A percentile compares a stretch with the other conserved stretches of the same genome.
phyloP scores from a whole-genome alignment of 1,284 basidiomycete genomes.

The Testicularia cyperi region DNA sequence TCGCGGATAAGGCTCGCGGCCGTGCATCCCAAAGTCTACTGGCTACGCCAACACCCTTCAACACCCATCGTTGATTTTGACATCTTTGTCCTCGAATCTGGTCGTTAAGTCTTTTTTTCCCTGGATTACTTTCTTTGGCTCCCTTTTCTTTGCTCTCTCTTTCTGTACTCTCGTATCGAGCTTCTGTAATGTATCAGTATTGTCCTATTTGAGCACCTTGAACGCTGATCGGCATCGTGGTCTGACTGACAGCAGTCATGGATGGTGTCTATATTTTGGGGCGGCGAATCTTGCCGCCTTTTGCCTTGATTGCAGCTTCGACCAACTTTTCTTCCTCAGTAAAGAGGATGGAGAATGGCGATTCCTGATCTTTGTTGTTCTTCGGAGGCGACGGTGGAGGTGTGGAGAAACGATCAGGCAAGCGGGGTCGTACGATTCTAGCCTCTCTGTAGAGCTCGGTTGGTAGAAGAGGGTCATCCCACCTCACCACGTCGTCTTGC shows the following conservation, averaged over 20 bases:
- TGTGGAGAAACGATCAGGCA: slow-evolving; percentile 6
- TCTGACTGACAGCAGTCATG: too few relatives aligned
- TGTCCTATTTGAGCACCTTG: too few relatives aligned
- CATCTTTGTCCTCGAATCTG: too few relatives aligned
- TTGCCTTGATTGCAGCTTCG: slow-evolving; percentile 5
- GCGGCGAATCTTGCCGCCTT: slow-evolving; percentile 15
- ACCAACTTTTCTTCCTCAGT: slow-evolving; percentile 15
- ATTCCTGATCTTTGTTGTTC: not conserved
- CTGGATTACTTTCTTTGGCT: too few relatives aligned
- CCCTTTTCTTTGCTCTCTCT: too few relatives aligned
- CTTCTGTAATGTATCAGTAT: too few relatives aligned
- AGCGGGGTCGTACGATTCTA: slow-evolving; percentile 13
- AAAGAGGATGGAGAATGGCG: slow-evolving; percentile 11
- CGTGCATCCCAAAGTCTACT: slow-evolving; percentile 10
- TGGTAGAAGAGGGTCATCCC: slow-evolving; percentile 8
- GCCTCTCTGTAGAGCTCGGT: slow-evolving; percentile 27
- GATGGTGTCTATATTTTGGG: slow-evolving; percentile 8
- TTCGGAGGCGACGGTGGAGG: too few relatives aligned
- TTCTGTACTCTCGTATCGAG: too few relatives aligned
- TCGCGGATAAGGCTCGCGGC: slow-evolving; percentile 18
- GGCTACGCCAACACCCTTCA: slow-evolving; percentile 1
- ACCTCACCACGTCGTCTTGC: not conserved
- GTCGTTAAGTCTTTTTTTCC: too few relatives aligned
- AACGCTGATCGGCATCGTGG: too few relatives aligned
- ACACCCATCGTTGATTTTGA: not conserved